phyloP scores from a whole-genome alignment of 768 basidiomycete species.

The Heimioporus sp. region DNA sequence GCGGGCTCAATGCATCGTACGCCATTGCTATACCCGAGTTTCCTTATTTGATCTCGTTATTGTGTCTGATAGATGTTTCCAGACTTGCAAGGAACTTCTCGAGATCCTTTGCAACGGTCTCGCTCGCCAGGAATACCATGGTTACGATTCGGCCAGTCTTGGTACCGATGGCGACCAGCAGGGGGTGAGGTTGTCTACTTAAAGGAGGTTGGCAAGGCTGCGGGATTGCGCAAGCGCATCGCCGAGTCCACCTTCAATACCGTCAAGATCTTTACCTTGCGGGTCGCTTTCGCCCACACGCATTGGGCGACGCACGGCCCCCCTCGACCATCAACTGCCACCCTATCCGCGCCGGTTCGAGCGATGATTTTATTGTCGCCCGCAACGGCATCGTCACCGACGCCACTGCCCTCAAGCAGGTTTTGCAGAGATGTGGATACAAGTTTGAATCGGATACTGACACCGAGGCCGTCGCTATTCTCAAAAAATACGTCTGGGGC shows the following conservation, averaged over 20 bases:
- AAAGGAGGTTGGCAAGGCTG: conserved; percentile 98
- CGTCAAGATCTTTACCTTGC: conserved; percentile 72
- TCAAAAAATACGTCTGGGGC: conserved; percentile 96
- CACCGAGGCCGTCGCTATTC: conserved; percentile 95
- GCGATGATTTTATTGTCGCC: conserved; percentile 85
- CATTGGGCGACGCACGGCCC: conserved; percentile 99
- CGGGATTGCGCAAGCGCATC: conserved; percentile 87
- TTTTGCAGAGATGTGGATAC: conserved; percentile 95
- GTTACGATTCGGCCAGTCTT: conserved; percentile 93
- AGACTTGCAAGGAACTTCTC: conserved; percentile 89
- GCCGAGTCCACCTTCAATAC: conserved; percentile 68
- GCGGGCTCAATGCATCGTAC: background rate
- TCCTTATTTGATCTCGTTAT: conserved; percentile 14
- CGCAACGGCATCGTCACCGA: conserved; percentile 99
- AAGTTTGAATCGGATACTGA: conserved; percentile 94
- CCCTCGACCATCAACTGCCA: conserved; percentile 92
- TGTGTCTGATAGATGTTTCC: conserved; percentile 14
- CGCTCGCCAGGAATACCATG: conserved; percentile 94
- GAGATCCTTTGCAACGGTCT: conserved; percentile 91
- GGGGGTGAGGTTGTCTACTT: conserved; percentile 76
- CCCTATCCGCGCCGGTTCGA: conserved; percentile 82
- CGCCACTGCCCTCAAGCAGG: conserved; percentile 80
- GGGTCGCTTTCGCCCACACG: conserved; percentile 97
- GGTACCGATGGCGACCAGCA: conserved; percentile 90
- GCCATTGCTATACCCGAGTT: conserved; percentile 2